phyloP scores from a whole-genome alignment of 441 rosid genomes.

The Pelargonium cotyledonis region DNA sequence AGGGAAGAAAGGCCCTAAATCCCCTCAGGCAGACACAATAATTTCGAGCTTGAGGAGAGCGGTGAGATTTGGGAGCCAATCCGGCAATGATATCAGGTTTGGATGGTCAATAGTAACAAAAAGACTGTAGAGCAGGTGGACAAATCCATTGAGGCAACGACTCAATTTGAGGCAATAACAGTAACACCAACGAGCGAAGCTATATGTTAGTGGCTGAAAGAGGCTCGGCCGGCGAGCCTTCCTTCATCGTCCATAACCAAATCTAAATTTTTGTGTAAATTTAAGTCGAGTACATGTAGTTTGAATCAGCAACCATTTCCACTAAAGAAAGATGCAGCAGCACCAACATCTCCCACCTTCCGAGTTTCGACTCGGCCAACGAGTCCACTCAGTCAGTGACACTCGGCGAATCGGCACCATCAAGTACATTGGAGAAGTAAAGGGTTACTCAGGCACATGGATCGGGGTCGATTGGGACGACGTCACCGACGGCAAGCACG shows the following conservation, averaged over 20 bases:
- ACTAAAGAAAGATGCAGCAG: not conserved
- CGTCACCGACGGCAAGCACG: conserved; percentile 59
- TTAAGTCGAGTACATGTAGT: too few relatives aligned
- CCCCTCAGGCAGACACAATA: too few relatives aligned
- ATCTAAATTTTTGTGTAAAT: too few relatives aligned
- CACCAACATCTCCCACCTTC: not conserved
- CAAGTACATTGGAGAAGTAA: conserved; percentile 55
- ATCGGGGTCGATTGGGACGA: conserved; percentile 84
- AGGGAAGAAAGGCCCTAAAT: too few relatives aligned
- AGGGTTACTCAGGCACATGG: conserved; percentile 61
- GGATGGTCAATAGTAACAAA: not conserved
- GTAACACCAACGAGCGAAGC: not conserved
- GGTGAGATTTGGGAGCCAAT: too few relatives aligned
- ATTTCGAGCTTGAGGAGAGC: not conserved
- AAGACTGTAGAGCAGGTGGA: not conserved
- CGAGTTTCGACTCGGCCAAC: conserved; percentile 42
- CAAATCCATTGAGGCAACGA: not conserved
- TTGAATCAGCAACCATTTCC: too few relatives aligned
- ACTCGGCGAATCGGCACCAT: conserved; percentile 63
- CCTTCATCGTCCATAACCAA: too few relatives aligned
- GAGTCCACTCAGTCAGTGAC: conserved; percentile 59
- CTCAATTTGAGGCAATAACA: not conserved
- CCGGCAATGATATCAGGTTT: not conserved
- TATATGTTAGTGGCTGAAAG: too few relatives aligned
- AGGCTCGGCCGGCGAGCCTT: too few relatives aligned